phyloP scores from a whole-genome alignment of 129 eudicot species.

The Scalesia atractyloides region DNA sequence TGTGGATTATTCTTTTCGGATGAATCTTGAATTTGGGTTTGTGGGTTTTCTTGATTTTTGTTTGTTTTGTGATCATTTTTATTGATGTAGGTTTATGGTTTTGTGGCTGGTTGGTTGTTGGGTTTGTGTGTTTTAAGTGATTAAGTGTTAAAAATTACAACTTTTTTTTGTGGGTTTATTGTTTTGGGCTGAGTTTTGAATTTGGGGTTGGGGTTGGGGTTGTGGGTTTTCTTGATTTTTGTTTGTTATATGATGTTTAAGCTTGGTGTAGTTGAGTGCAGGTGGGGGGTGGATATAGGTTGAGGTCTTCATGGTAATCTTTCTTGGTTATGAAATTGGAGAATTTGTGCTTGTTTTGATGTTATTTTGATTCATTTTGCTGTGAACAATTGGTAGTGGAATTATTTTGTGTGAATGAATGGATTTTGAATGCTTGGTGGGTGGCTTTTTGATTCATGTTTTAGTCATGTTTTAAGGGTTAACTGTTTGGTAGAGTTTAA shows the following conservation, averaged over 20 bases:
- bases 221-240: conserved; percentile 7
- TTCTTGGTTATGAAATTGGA: not conserved
- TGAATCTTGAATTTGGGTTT: not conserved
- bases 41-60: not conserved
- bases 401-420: not conserved
- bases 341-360: not conserved
- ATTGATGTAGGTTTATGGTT: not conserved
- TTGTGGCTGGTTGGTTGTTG: too few species aligned
- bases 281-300: not conserved
- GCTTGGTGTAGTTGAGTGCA: not conserved
- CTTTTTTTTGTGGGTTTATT: not conserved
- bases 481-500: not conserved
- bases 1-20: too few species aligned
- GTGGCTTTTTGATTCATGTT: not conserved
- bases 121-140: not conserved
- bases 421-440: not conserved
- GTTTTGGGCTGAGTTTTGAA: not conserved
- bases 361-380: not conserved
- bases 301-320: not conserved
- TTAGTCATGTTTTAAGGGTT: not conserved
- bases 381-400: not conserved
- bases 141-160: not conserved
- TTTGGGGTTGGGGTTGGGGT: not conserved
- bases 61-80: not conserved
- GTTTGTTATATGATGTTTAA: not conserved